Evolutionary conservation across 2,329 filamentous ascomycete species (phyloP).

Genomic region (Arthrobotrys pseudoclavata): DNA sequence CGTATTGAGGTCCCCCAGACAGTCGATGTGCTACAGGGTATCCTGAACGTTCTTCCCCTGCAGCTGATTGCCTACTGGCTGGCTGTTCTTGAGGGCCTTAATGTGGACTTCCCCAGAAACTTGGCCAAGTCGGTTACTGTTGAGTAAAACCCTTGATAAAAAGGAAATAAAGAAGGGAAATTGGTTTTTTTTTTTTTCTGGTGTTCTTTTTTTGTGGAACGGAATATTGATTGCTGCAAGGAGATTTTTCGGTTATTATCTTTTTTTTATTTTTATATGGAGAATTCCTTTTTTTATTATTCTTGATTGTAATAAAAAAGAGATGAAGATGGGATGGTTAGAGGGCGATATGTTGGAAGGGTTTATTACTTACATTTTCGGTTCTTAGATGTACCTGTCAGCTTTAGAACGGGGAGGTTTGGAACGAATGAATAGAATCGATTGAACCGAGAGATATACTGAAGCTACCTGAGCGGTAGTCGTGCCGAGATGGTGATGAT

Average conservation of each 20-base stretch:
- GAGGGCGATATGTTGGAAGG: conserved; percentile 9
- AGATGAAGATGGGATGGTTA: neutral
- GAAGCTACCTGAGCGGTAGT: too few relatives aligned
- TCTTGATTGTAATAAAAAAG: conserved; percentile 20
- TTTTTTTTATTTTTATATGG: conserved; percentile 2
- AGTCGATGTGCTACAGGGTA: conserved; percentile 93
- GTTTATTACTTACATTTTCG: conserved; percentile 7
- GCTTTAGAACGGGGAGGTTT: neutral
- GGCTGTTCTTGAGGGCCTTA: conserved; percentile 92
- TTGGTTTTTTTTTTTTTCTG: conserved; percentile 13
- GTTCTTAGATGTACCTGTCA: conserved; percentile 20
- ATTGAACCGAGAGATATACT: too few relatives aligned
- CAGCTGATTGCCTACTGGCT: conserved; percentile 99
- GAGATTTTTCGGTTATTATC: conserved; percentile 14
- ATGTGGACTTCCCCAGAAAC: conserved; percentile 99
- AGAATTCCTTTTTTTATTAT: conserved; percentile 16
- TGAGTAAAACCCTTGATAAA: conserved; percentile 75
- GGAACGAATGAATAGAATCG: neutral
- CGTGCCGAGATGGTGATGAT: too few relatives aligned
- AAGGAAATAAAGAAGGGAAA: conserved; percentile 2
- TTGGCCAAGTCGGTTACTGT: conserved; percentile 99
- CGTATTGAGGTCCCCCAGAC: conserved; percentile 98
- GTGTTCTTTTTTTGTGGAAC: conserved; percentile 19
- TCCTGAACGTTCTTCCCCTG: conserved; percentile 96
- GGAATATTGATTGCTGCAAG: conserved; percentile 22